These are phyloP conservation scores for Barnettozyma wickerhamii DNA, from an alignment of 805 yeast species.

Conservation along the genomic window DNA sequence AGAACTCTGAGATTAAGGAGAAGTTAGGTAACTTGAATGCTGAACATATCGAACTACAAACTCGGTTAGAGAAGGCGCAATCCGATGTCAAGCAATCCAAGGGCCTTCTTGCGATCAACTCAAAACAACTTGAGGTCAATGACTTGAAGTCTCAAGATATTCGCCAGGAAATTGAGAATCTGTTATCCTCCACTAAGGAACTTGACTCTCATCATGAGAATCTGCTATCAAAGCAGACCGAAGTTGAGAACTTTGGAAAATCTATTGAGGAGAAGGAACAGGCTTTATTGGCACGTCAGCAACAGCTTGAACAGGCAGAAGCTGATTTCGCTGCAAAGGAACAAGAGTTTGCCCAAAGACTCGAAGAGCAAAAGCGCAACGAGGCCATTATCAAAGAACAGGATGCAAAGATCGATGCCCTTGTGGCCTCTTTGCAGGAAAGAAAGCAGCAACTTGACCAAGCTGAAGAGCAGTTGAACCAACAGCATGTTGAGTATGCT, in stretches of 20 bases:
- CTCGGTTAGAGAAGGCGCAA: constrained; percentile 48
- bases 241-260: constrained; percentile 26
- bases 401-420: constrained; percentile 30
- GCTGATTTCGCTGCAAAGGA: constrained; percentile 17
- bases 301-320: constrained; percentile 16
- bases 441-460: constrained; percentile 34
- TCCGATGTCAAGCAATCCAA: constrained; percentile 56
- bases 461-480: constrained; percentile 37
- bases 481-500: constrained; percentile 34
- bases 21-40: constrained; percentile 62
- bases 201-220: constrained; percentile 35
- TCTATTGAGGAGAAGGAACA: constrained; percentile 34
- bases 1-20: constrained; percentile 63
- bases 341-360: constrained; percentile 29
- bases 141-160: constrained; percentile 44
- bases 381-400: constrained; percentile 34
- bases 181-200: constrained; percentile 29
- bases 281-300: constrained; percentile 29
- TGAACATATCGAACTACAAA: constrained; percentile 55
- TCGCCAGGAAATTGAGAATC: constrained; percentile 37
- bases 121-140: constrained; percentile 66
- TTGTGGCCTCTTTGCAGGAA: constrained; percentile 31
- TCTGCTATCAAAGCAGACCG: constrained; percentile 32
- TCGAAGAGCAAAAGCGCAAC: constrained; percentile 31
- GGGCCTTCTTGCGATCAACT: constrained; percentile 59